phyloP scores from a whole-genome alignment of 805 yeast species.

The Saccharomycopsis sp. region DNA sequence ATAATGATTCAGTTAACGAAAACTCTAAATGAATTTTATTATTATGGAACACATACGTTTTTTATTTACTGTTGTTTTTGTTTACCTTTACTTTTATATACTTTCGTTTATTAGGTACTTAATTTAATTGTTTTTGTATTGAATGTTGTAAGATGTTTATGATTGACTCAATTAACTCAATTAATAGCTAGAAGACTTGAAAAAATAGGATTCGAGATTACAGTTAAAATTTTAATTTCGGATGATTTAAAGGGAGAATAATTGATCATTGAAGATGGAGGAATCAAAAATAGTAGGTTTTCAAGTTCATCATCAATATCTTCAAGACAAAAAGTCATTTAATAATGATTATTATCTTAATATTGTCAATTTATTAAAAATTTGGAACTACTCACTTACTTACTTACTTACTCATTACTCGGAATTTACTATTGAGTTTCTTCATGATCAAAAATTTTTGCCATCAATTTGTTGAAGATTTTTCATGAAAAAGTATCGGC shows the following conservation, averaged over 20 bases:
- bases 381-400: too few species aligned
- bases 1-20: not conserved
- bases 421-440: slow-evolving; percentile 30
- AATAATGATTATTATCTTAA: not conserved
- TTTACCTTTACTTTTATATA: not conserved
- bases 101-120: not conserved
- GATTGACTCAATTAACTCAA: too few species aligned
- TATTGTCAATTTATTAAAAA: slow-evolving; percentile 27
- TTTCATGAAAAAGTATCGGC: slow-evolving; percentile 32
- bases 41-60: too few species aligned
- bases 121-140: too few species aligned
- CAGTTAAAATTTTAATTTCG: too few species aligned
- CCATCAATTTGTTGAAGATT: slow-evolving; percentile 29
- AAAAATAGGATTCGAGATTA: too few species aligned
- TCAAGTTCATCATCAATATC: slow-evolving; percentile 20
- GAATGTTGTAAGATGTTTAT: too few species aligned
- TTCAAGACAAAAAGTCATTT: not conserved
- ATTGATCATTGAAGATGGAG: slow-evolving; percentile 13
- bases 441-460: slow-evolving; percentile 31
- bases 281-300: slow-evolving; percentile 12
- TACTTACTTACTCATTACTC: slow-evolving; percentile 31
- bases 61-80: not conserved
- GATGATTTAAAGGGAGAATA: too few species aligned
- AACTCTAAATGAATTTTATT: not conserved
- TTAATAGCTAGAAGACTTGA: too few species aligned